Conservation (phyloP, 78 protist genomes). For the Emiliania huxleyi region DNA sequence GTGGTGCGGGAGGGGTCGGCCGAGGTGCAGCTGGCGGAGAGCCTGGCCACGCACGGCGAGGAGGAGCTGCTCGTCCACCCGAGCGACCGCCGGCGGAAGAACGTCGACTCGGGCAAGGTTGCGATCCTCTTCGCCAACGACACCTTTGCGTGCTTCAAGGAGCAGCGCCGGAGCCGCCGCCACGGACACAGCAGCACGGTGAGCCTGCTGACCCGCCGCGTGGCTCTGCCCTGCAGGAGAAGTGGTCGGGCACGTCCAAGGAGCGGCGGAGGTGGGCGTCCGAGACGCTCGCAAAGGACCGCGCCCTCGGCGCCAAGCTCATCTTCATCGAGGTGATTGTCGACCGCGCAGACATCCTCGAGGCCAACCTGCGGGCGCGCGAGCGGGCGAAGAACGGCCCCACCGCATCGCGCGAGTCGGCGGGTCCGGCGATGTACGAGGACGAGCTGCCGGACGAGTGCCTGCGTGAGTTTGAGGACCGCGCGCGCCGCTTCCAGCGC, state of each 20-base stretch:
- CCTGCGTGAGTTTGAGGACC: neutral
- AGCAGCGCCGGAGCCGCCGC: too few relatives aligned
- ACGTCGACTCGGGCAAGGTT: neutral
- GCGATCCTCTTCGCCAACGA: neutral
- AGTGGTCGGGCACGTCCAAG: conserved; percentile 7
- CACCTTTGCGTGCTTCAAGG: neutral
- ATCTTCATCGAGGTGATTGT: conserved; percentile 2
- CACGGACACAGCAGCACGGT: too few relatives aligned
- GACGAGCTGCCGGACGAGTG: neutral
- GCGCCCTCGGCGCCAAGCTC: neutral
- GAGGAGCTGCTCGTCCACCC: neutral
- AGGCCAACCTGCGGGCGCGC: neutral
- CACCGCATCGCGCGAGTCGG: too few relatives aligned
- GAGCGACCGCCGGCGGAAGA: neutral
- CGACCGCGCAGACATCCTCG: neutral
- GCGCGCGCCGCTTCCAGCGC: neutral
- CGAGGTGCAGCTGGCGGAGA: neutral
- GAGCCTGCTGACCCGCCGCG: too few relatives aligned
- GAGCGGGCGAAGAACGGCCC: neutral
- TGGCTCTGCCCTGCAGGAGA: too few relatives aligned
- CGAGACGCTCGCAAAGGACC: neutral
- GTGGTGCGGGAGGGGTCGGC: neutral
- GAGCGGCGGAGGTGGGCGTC: neutral
- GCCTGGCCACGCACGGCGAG: neutral
- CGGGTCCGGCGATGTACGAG: neutral